phyloP scores from a whole-genome alignment of 495 filamentous ascomycete species.

The Penicillium angulare region DNA sequence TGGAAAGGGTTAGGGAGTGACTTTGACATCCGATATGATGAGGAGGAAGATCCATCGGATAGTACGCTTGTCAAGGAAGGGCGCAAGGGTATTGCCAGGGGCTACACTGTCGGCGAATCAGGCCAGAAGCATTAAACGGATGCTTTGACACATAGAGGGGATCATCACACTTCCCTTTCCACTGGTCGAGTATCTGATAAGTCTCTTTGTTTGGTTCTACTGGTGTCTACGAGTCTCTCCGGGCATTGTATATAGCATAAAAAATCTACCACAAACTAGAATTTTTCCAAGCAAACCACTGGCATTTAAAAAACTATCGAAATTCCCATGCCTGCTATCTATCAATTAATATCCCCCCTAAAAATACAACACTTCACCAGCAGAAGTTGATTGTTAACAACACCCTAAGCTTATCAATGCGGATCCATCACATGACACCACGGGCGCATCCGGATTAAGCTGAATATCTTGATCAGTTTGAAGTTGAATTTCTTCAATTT shows the following conservation, averaged over 20 bases:
- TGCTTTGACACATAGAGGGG: not conserved
- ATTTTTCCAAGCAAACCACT: too few species aligned
- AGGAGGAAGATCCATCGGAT: constrained; percentile 50
- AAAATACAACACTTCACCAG: not conserved
- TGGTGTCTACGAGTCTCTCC: too few species aligned
- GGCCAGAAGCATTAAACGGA: constrained; percentile 34
- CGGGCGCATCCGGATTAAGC: constrained; percentile 23
- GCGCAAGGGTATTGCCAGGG: constrained; percentile 83
- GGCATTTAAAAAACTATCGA: too few species aligned
- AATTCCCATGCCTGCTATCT: too few species aligned
- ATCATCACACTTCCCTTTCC: too few species aligned
- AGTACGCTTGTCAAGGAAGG: constrained; percentile 73
- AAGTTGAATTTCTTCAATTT: not conserved
- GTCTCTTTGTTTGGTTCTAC: too few species aligned
- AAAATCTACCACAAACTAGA: too few species aligned
- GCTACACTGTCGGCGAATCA: constrained; percentile 73
- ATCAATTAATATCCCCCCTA: too few species aligned
- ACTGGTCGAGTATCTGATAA: too few species aligned
- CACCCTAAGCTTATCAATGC: not conserved
- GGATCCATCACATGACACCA: constrained; percentile 27
- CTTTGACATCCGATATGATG: constrained; percentile 66
- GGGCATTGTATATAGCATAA: too few species aligned
- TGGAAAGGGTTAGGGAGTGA: constrained; percentile 94
- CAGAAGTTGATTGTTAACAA: not conserved
- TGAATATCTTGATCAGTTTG: not conserved